Evolutionary conservation across 2,329 filamentous ascomycete species (phyloP).

Genomic region (Paramyrothecium roridum): DNA sequence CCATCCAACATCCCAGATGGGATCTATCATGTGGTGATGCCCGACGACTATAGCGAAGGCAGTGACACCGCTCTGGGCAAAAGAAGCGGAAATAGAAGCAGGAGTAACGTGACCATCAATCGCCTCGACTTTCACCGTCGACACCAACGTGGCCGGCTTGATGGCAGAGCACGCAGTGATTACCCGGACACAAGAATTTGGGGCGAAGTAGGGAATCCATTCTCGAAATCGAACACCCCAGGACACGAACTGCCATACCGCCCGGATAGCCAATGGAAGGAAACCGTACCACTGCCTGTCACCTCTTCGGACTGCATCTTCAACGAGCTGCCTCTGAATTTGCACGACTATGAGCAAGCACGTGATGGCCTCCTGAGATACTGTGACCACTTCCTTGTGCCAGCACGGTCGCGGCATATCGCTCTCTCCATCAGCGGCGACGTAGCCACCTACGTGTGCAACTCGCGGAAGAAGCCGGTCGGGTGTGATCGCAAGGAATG

Average conservation of each 20-base stretch:
- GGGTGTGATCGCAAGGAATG: slow-evolving; percentile 3
- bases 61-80: not conserved
- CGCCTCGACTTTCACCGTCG: not conserved
- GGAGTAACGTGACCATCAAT: not conserved
- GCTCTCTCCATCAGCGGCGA: slow-evolving; percentile 1
- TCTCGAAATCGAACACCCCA: too few relatives aligned
- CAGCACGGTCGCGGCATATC: not conserved
- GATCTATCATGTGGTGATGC: not conserved
- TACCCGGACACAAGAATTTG: too few relatives aligned
- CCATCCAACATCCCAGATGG: slow-evolving; percentile 4
- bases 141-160: not conserved
- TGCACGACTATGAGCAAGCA: not conserved
- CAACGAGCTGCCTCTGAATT: not conserved
- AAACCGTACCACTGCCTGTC: slow-evolving; percentile 1
- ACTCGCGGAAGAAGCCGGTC: not conserved
- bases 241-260: not conserved
- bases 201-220: too few relatives aligned
- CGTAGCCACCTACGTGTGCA: slow-evolving; percentile 3
- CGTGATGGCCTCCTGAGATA: not conserved
- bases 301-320: not conserved
- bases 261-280: not conserved
- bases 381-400: slow-evolving; percentile 3
- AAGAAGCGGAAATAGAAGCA: too few relatives aligned
- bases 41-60: not conserved
- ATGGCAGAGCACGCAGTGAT: too few relatives aligned